Evolutionary conservation across 1,139 yeast genomes (phyloP).

Genomic region (Geotrichum citri-aurantii): DNA sequence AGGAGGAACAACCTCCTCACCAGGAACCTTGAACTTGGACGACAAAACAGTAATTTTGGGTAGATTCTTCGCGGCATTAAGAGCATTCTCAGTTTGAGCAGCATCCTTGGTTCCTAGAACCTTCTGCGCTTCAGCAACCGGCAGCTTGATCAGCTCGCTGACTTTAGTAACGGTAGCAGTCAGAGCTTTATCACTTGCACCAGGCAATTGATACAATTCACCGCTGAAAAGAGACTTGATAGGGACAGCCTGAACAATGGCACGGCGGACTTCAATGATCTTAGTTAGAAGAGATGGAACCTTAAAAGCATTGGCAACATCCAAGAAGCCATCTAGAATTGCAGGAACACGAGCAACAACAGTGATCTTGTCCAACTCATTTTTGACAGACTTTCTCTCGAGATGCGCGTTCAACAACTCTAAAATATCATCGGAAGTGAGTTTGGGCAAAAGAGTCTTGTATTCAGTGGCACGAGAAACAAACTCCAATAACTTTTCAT

Average conservation of each 20-base stretch:
- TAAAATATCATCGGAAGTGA: constrained; percentile 45
- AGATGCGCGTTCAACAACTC: constrained; percentile 52
- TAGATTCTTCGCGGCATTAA: constrained; percentile 56
- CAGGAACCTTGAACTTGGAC: constrained; percentile 80
- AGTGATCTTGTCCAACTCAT: constrained; percentile 46
- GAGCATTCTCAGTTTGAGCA: constrained; percentile 43
- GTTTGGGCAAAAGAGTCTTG: constrained; percentile 41
- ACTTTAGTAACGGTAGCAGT: constrained; percentile 2
- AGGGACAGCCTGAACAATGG: constrained; percentile 73
- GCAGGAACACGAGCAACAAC: constrained; percentile 61
- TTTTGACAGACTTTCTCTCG: constrained; percentile 42
- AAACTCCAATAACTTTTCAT: constrained; percentile 54
- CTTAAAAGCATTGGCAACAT: constrained; percentile 76
- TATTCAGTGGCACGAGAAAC: constrained; percentile 63
- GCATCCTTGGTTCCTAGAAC: constrained; percentile 17
- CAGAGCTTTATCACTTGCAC: constrained; percentile 37
- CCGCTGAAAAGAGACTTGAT: constrained; percentile 46
- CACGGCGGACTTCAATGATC: constrained; percentile 64
- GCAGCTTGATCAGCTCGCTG: constrained; percentile 4
- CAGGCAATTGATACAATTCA: constrained; percentile 77
- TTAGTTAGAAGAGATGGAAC: constrained; percentile 57
- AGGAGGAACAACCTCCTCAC: constrained; percentile 75
- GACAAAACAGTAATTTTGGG: constrained; percentile 67
- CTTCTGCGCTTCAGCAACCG: constrained; percentile 16
- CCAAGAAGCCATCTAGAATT: constrained; percentile 67